Percentiles rank a stretch among this genome's conserved stretches.
These are phyloP conservation scores for Lycium barbarum DNA, from an alignment of 257 asterid genomes.

Conservation along the genomic window DNA sequence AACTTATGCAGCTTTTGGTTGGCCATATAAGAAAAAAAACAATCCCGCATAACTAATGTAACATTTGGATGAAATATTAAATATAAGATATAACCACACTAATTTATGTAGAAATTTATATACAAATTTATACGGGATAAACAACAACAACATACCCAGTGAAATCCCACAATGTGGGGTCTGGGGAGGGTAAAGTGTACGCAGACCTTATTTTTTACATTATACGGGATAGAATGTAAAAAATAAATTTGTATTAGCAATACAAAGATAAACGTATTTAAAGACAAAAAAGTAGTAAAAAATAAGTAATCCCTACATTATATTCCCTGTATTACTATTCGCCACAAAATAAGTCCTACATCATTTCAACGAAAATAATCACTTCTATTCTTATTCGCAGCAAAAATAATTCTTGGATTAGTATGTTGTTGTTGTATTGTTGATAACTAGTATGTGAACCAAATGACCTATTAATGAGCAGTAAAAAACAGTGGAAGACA, in stretches of 20 bases:
- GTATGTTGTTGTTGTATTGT: no score
- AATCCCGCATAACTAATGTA: neutral
- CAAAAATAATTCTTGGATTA: neutral
- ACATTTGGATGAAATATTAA: neutral
- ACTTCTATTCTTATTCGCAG: slow-evolving; percentile 9
- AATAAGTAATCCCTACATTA: slow-evolving; percentile 12
- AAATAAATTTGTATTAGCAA: neutral
- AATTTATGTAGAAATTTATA: neutral
- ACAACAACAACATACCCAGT: no score
- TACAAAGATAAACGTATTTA: neutral
- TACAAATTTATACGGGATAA: neutral
- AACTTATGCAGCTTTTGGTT: slow-evolving; percentile 13
- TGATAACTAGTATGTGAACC: slow-evolving; percentile 16
- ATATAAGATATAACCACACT: neutral
- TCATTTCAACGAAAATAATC: neutral
- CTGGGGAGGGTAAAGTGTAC: no score
- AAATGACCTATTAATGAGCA: slow-evolving; percentile 5
- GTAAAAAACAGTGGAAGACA: neutral
- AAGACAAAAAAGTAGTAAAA: neutral
- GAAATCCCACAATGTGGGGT: no score
- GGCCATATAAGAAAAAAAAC: neutral
- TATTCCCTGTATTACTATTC: slow-evolving; percentile 3
- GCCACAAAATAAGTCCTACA: neutral
- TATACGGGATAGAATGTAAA: neutral
- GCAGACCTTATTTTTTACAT: no score